Percentiles rank a stretch among this genome's conserved stretches.
phyloP scores from a whole-genome alignment of 768 basidiomycete genomes.

The Roridomyces roridus region DNA sequence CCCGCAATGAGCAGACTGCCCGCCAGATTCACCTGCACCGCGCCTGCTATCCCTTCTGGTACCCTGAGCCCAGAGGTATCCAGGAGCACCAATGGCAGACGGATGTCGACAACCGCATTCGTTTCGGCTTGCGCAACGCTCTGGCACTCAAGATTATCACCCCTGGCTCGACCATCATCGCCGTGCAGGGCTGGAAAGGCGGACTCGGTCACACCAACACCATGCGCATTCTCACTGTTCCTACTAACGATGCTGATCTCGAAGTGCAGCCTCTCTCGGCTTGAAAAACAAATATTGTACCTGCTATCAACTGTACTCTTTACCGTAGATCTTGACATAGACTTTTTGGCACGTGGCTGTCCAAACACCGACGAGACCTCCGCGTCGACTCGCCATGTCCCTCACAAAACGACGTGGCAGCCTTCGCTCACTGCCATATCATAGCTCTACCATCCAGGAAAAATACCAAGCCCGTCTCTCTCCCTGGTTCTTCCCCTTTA shows the following conservation, averaged over 20 bases:
- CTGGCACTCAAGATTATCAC: conserved; percentile 86
- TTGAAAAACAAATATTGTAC: conserved; percentile 17
- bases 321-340: too few species aligned
- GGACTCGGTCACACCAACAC: conserved; percentile 97
- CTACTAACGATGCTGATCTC: conserved; percentile 80
- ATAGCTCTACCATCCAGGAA: conserved; percentile 68
- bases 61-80: conserved; percentile 91
- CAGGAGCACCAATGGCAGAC: conserved; percentile 94
- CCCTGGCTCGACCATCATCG: conserved; percentile 88
- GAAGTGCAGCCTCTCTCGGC: conserved; percentile 68
- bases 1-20: conserved; percentile 93
- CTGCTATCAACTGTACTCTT: conserved; percentile 4
- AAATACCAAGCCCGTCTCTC: conserved; percentile 60
- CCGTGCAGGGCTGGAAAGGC: conserved; percentile 99
- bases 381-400: conserved; percentile 26
- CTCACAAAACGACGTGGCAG: conserved; percentile 25
- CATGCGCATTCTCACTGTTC: conserved; percentile 82
- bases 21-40: conserved; percentile 97
- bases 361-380: too few species aligned
- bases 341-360: too few species aligned
- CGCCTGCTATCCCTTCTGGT: conserved; percentile 97
- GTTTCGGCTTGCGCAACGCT: conserved; percentile 86
- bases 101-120: conserved; percentile 92
- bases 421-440: conserved; percentile 28
- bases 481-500: conserved; percentile 67